Evolutionary conservation across 2,329 filamentous ascomycete species (phyloP).

Genomic region (Thielaviopsis populi): DNA sequence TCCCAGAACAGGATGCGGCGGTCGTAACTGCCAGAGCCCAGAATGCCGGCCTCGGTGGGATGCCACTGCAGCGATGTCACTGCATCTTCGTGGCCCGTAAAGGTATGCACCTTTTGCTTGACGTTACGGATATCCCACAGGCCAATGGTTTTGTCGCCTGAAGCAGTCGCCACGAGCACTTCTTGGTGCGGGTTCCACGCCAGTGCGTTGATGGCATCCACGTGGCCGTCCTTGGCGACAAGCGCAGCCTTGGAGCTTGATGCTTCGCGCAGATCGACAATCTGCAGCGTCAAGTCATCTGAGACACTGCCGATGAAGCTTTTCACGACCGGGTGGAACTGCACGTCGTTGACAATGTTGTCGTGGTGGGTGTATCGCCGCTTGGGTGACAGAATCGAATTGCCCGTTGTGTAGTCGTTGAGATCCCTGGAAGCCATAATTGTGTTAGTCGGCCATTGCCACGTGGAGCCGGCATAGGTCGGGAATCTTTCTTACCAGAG

Average conservation of each 20-base stretch:
- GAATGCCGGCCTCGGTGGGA: constrained; percentile 71
- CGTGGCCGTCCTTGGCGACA: constrained; percentile 58
- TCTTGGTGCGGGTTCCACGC: constrained; percentile 91
- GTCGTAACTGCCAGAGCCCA: constrained; percentile 87
- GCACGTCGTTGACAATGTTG: constrained; percentile 90
- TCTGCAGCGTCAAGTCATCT: constrained; percentile 84
- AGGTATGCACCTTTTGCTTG: constrained; percentile 74
- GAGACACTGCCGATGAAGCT: constrained; percentile 85
- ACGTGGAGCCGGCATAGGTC: background rate
- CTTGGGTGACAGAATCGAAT: constrained; percentile 53
- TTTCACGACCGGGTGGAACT: constrained; percentile 78
- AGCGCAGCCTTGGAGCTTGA: constrained; percentile 53
- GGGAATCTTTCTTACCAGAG: constrained; percentile 49
- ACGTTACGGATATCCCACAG: constrained; percentile 92
- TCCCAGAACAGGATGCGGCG: constrained; percentile 95
- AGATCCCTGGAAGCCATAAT: constrained; percentile 47
- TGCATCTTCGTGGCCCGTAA: constrained; percentile 76
- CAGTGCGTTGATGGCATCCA: constrained; percentile 88
- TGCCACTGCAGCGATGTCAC: constrained; percentile 94
- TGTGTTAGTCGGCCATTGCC: constrained; percentile 15
- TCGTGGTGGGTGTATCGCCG: constrained; percentile 76
- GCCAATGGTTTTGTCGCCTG: constrained; percentile 85
- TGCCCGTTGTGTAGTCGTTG: constrained; percentile 54
- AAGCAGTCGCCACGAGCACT: constrained; percentile 78
- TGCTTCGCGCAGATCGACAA: constrained; percentile 66